Evolutionary conservation across 768 basidiomycete genomes (phyloP).

Genomic region (Antrodiella citrinella): DNA sequence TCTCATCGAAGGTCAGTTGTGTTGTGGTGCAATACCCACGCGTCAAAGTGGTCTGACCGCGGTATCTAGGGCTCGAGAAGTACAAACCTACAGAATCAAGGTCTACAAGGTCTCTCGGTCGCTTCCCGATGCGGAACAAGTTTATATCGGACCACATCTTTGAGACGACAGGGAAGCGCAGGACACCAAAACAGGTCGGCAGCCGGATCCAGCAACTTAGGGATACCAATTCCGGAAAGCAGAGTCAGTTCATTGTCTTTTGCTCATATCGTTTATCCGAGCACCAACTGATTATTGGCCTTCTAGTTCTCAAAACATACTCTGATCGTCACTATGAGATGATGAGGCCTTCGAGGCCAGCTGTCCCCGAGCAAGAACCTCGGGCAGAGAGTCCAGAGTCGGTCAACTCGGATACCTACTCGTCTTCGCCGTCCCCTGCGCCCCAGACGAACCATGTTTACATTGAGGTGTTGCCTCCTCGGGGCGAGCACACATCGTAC

Average conservation of each 20-base stretch:
- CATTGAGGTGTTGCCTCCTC: slow-evolving; percentile 4
- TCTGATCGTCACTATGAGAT: slow-evolving; percentile 22
- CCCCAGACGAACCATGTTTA: slow-evolving; percentile 7
- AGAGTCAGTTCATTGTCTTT: slow-evolving; percentile 53
- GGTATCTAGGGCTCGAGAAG: slow-evolving; percentile 48
- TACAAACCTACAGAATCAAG: slow-evolving; percentile 68
- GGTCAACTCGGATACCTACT: not conserved
- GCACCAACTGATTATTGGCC: slow-evolving; percentile 7
- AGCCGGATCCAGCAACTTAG: slow-evolving; percentile 73
- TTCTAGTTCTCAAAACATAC: slow-evolving; percentile 17
- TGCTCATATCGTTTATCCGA: slow-evolving; percentile 7
- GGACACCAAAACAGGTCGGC: slow-evolving; percentile 75
- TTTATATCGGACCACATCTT: slow-evolving; percentile 77
- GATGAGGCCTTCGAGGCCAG: slow-evolving; percentile 12
- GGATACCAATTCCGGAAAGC: slow-evolving; percentile 65
- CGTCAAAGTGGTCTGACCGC: slow-evolving; percentile 16
- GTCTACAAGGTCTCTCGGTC: slow-evolving; percentile 63
- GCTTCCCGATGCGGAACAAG: slow-evolving; percentile 72
- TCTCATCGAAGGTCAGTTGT: slow-evolving; percentile 55
- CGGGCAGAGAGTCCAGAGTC: not conserved
- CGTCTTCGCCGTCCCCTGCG: not conserved
- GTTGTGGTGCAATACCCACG: not conserved
- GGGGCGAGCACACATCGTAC: slow-evolving; percentile 7
- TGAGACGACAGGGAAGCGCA: slow-evolving; percentile 56
- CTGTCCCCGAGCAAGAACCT: not conserved